Evolutionary conservation across 1,284 basidiomycete species (phyloP).

Genomic region (Cryptococcus hybrid): DNA sequence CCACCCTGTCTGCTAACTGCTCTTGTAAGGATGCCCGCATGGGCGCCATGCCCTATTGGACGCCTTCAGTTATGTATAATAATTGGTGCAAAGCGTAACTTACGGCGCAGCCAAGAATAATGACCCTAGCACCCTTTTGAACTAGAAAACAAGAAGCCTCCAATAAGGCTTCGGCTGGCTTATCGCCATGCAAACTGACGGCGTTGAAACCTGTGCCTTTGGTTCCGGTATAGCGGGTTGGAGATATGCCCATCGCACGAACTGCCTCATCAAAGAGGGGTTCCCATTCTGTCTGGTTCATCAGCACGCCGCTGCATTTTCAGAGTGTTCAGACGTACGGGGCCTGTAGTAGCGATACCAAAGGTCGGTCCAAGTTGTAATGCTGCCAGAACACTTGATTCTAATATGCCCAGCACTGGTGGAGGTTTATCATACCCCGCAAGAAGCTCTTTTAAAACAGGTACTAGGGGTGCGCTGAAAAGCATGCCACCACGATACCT

Average conservation of each 20-base stretch:
- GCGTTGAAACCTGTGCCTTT: constrained; percentile 20
- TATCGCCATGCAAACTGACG: constrained; percentile 13
- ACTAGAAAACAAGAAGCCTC: constrained; percentile 9
- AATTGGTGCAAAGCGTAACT: not conserved
- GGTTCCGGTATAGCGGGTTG: constrained; percentile 12
- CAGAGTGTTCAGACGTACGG: constrained; percentile 6
- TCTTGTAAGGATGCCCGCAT: constrained; percentile 9
- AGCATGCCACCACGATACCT: constrained; percentile 12
- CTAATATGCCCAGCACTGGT: constrained; percentile 12
- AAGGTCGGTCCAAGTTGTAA: constrained; percentile 11
- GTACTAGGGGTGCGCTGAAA: constrained; percentile 15
- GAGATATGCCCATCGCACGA: constrained; percentile 5
- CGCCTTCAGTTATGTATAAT: not conserved
- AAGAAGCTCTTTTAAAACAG: constrained; percentile 4
- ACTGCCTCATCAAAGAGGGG: constrained; percentile 15
- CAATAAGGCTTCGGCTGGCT: constrained; percentile 1
- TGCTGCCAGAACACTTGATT: constrained; percentile 8
- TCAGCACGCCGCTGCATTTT: not conserved
- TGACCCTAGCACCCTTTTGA: constrained; percentile 10
- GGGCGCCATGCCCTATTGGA: constrained; percentile 16
- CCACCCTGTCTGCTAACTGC: not conserved
- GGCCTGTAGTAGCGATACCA: constrained; percentile 18
- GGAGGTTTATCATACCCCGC: not conserved
- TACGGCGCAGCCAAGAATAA: constrained; percentile 17
- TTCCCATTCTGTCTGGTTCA: constrained; percentile 11